These are phyloP conservation scores for Salix brachista DNA, from an alignment of 345 rosid genomes.

Conservation along the genomic window DNA sequence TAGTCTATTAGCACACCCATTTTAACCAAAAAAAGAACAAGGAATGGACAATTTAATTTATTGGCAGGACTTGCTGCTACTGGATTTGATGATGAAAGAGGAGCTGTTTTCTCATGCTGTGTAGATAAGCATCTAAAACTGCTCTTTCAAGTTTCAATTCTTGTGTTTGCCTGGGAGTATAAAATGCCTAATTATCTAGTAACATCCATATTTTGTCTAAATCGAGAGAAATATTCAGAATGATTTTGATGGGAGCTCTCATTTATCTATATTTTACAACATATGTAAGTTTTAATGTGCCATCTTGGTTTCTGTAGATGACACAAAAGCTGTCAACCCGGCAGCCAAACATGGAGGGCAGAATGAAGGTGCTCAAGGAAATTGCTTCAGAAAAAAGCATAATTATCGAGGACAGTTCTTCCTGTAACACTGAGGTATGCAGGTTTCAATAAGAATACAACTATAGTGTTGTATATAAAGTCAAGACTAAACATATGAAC, in stretches of 20 bases:
- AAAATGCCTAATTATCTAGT: neutral
- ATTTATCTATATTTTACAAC: too few relatives aligned
- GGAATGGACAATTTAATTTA: too few relatives aligned
- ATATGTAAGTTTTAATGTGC: too few relatives aligned
- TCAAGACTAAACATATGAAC: neutral
- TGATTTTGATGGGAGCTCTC: too few relatives aligned
- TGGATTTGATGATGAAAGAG: neutral
- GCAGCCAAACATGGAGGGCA: constrained; percentile 51
- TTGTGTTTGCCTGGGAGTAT: neutral
- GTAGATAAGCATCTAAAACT: neutral
- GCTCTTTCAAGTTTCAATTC: neutral
- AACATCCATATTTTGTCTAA: neutral
- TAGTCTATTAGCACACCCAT: too few relatives aligned
- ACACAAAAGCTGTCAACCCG: constrained; percentile 55
- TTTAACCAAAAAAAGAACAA: too few relatives aligned
- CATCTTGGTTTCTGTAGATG: constrained; percentile 33
- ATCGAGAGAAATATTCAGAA: too few relatives aligned
- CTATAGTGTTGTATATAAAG: neutral
- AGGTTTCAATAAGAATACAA: neutral
- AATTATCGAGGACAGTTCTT: constrained; percentile 34
- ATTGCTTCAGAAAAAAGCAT: constrained; percentile 67
- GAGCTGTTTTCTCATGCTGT: neutral
- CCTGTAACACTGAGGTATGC: constrained; percentile 42
- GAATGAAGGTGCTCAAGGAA: constrained; percentile 56
- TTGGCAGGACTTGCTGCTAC: too few relatives aligned